Percentiles rank a stretch among this genome's conserved stretches.
Conservation (phyloP, 2,329 filamentous ascomycete genomes). For the Monosporascus cannonballus region DNA sequence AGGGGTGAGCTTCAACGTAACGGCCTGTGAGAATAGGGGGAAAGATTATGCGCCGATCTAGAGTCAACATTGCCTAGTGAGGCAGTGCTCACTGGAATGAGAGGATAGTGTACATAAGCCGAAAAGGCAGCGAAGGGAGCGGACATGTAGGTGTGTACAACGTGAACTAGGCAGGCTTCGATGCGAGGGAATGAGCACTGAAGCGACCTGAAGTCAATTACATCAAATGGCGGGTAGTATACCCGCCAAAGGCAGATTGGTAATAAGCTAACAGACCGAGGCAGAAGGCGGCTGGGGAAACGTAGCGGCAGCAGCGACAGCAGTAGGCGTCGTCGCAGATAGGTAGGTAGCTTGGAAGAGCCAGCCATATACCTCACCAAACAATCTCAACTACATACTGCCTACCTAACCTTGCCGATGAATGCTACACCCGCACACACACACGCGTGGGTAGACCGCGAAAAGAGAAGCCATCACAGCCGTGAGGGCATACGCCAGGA, state of each 20-base stretch:
- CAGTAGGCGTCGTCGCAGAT: not conserved
- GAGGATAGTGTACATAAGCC: not conserved
- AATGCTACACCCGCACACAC: not conserved
- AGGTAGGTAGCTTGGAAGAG: not conserved
- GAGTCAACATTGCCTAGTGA: not conserved
- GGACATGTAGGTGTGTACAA: not conserved
- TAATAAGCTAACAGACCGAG: not conserved
- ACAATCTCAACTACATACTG: no score
- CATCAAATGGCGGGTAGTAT: not conserved
- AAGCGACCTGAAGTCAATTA: not conserved
- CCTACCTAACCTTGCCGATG: not conserved
- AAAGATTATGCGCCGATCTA: not conserved
- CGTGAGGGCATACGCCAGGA: no score
- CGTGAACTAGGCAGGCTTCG: not conserved
- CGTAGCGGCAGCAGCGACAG: not conserved
- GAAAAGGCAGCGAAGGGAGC: not conserved
- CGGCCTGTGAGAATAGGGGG: not conserved
- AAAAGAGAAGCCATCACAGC: no score
- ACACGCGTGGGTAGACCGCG: no score
- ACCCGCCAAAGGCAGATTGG: not conserved
- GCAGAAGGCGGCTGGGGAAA: not conserved
- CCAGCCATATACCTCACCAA: not conserved
- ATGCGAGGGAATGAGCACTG: not conserved
- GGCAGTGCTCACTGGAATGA: not conserved
- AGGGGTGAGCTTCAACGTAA: not conserved